A percentile compares a stretch with the other conserved stretches of the same genome.
phyloP scores from a whole-genome alignment of 2,329 filamentous ascomycete species.

The Penicillium sp. region DNA sequence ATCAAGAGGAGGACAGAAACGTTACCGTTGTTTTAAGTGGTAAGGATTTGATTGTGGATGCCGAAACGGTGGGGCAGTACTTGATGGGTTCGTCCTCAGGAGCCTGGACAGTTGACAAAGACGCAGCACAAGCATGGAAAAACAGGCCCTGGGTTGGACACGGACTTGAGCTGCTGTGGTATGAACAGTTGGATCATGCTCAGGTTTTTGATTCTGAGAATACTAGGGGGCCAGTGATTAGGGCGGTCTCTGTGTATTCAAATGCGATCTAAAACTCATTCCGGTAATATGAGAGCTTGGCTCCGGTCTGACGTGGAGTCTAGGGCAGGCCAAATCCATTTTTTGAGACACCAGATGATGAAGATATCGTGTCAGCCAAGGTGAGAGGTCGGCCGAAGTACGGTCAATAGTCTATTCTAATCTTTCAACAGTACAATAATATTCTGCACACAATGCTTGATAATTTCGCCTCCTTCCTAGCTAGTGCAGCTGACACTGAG shows the following conservation, averaged over 20 bases:
- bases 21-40: constrained; percentile 54
- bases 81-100: constrained; percentile 33
- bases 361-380: too few species aligned
- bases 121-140: constrained; percentile 11
- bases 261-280: too few species aligned
- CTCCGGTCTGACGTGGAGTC: too few species aligned
- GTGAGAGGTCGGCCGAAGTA: too few species aligned
- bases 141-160: constrained; percentile 26
- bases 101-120: constrained; percentile 9
- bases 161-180: constrained; percentile 53
- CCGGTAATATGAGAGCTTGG: too few species aligned
- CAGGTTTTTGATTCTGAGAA: constrained; percentile 47
- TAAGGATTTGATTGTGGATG: constrained; percentile 58
- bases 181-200: constrained; percentile 54
- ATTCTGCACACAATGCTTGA: too few species aligned
- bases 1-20: constrained; percentile 22
- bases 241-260: constrained; percentile 15
- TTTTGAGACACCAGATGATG: too few species aligned
- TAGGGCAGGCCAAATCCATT: too few species aligned
- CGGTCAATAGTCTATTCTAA: too few species aligned
- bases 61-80: constrained; percentile 50
- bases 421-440: too few species aligned
- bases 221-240: constrained; percentile 13
- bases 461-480: too few species aligned
- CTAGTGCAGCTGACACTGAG: too few species aligned